Conservation (phyloP, 2,329 filamentous ascomycete species). For the Colletotrichum liaoningense region DNA sequence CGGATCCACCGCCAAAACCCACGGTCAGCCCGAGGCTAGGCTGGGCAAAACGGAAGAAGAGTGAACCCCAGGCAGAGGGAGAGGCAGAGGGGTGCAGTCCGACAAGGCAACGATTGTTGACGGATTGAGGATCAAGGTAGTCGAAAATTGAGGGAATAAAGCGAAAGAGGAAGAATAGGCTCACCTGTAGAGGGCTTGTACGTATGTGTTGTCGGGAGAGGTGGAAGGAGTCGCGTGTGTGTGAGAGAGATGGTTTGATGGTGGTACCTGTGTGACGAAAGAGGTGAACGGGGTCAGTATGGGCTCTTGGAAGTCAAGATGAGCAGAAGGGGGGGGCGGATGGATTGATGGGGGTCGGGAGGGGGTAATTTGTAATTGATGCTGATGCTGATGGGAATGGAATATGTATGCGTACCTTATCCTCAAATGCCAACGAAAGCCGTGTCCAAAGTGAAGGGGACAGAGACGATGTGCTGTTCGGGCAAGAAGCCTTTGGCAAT, state of each 20-base stretch:
- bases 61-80: neutral
- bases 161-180: neutral
- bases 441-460: conserved; percentile 33
- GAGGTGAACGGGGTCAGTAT: conserved; percentile 26
- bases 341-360: conserved; percentile 10
- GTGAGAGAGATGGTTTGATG: neutral
- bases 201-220: conserved; percentile 31
- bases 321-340: conserved; percentile 1
- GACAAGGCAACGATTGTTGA: neutral
- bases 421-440: conserved; percentile 25
- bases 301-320: conserved; percentile 7
- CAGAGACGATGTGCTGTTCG: conserved; percentile 27
- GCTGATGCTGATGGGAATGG: neutral
- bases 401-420: neutral
- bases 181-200: conserved; percentile 8
- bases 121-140: neutral
- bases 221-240: conserved; percentile 28
- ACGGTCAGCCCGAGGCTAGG: conserved; percentile 22
- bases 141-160: neutral
- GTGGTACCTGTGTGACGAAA: conserved; percentile 31
- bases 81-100: neutral
- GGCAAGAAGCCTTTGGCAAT: conserved; percentile 27
- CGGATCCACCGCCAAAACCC: conserved; percentile 17
- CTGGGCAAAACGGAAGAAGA: conserved; percentile 13
- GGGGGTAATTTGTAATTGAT: conserved; percentile 15